Base-by-base conservation (phyloP, 306 rosid genomes). In the Aeschynomene evenia region DNA sequence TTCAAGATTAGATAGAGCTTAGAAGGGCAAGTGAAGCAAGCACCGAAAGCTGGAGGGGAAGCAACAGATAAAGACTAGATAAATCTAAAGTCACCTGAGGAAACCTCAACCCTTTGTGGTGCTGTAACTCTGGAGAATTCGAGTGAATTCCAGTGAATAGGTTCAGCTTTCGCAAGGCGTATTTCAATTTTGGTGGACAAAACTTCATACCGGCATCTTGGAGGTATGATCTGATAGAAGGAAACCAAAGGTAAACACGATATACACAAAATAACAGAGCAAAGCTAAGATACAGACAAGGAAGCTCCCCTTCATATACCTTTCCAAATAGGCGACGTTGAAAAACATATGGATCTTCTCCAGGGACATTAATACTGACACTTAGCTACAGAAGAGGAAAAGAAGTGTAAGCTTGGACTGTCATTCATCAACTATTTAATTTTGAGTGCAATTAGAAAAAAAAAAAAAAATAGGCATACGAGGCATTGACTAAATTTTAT, bases 261-360 rank as follows among this genome's bases (percentile, higher is more conserved):
- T 29, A 49, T 51, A 43, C 4, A 23, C 4, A 23, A 5, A 72
- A 54, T 13, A 72, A 11, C 18, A 46, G 34, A 53, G 39, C 22
- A 63, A 14, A 4, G 7, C 16, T 18, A 20, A n/a, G 18, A 55
- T 69, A 14, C 52, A 40, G 9, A 21, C 16, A 50, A 49, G 10
- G 34, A 55, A 22, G 57, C 22, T 49, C 19, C 2, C 4, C 40
- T 72, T 59, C 67, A 75, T 86, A 92, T 86, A 92, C 98, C 95
- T 92, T 92, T 57, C 85, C 96, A 83, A 83, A 92, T 70, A 92
- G 80, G 64, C 98, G 96, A 74, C 83, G 46, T 67, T 89, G 96
- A 69, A 87, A 86, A 80, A 46, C 62, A 82, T 86, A 89, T 15
- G 79, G 51, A 59, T 84, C 96, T 75, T 88, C 91, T 26, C 85